Base-by-base conservation (phyloP, 257 asterid species). In the Solanum sitiens region DNA sequence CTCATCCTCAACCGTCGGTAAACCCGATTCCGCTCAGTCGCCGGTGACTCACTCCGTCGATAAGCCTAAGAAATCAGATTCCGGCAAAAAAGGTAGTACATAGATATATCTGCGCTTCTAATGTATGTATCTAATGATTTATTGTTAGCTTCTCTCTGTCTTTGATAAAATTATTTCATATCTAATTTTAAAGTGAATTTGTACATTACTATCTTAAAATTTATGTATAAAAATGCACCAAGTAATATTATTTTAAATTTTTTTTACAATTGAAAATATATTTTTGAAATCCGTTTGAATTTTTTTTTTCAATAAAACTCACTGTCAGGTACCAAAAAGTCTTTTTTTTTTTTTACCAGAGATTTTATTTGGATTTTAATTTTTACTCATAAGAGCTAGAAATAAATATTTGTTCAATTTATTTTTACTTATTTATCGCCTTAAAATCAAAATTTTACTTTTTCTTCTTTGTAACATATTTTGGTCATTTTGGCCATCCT, bases 1-100 rank as follows among this genome's bases (percentile, higher is more conserved):
- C 83, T 88, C 92, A 85, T 87, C 94, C 71, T 53, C 71, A 45
- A 86, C 72, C 11, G 86, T 56, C 83, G 92, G 7, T 86, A 82
- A 87, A 8, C 63, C 56, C 20, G 65, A 76, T 14, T 68, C 33
- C 23, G 45, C 74, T 45, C 84, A 25, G 3, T 67, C 87, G 4
- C 8, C 86, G 21, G 2, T 83, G 7, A 2, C 18, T 11, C 11
- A 18, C 53, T 90, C 86, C 27, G 90, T 84, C 27, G 87, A 86
- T 67, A 86, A 63, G 50, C 86, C 75, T 79, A 83, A 80, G 25
- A 90, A 89, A 50, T 47, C 45, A 30, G 80, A 40, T 37, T 44
- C 87, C 11, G 32, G 45, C 70, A 32, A 47, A 44, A 73, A 86
- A 71, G 87, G 87, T 84, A 84, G 23, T 18, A 53, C 10, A 14